These are phyloP conservation scores for Crinitomyces ghanaensis DNA, from an alignment of 805 yeast species.

Conservation along the genomic window DNA sequence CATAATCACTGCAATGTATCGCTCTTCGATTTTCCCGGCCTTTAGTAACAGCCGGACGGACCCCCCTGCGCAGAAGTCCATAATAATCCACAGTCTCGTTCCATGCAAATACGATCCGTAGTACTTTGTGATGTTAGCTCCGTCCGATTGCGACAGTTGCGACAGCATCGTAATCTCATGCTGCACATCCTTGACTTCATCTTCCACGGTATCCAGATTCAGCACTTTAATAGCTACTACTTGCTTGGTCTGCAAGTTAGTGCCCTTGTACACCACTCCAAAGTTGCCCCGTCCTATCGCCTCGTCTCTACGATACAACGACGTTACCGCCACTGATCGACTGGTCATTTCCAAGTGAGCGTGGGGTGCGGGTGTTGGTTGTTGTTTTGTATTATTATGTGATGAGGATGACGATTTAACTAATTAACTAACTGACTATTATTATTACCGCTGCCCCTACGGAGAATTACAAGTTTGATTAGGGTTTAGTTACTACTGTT, in stretches of 20 bases:
- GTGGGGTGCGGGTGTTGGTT: no score
- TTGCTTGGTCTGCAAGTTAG: conserved; percentile 43
- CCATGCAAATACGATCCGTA: conserved; percentile 81
- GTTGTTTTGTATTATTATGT: no score
- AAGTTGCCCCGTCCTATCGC: conserved; percentile 93
- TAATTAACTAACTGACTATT: no score
- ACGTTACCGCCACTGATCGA: no score
- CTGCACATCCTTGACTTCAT: conserved; percentile 91
- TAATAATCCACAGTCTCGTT: conserved; percentile 90
- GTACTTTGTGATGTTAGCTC: conserved; percentile 88
- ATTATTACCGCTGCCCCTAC: no score
- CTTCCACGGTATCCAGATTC: conserved; percentile 84
- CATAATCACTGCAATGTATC: conserved; percentile 68
- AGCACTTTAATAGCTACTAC: conserved; percentile 88
- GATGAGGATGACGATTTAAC: no score
- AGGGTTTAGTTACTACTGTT: no score
- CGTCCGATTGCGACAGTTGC: conserved; percentile 52
- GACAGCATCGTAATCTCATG: conserved; percentile 81
- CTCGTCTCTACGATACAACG: conserved; percentile 69
- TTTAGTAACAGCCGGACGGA: conserved; percentile 72
- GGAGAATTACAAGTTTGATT: no score
- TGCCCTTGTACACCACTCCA: conserved; percentile 90
- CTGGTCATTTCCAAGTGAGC: no score
- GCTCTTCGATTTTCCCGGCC: conserved; percentile 83
- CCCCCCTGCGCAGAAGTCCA: conserved; percentile 98